Evolutionary conservation across 2,329 filamentous ascomycete species (phyloP).

Genomic region (Pseudocercospora eumusae): DNA sequence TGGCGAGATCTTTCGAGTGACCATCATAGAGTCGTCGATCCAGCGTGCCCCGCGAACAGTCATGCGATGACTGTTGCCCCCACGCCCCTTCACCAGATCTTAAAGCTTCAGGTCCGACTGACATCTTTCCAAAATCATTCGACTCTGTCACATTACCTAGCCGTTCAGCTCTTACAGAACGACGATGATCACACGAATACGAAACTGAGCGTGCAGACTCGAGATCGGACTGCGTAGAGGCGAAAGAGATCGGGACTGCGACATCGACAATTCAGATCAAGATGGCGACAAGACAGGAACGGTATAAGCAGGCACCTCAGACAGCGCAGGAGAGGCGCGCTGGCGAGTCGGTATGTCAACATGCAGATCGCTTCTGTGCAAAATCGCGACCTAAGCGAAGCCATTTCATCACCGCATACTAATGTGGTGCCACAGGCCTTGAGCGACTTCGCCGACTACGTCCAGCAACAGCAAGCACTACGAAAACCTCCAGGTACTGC

Average conservation of each 20-base stretch:
- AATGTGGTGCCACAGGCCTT: slow-evolving; percentile 60
- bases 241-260: background rate
- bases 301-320: slow-evolving; percentile 47
- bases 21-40: background rate
- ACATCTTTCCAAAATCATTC: background rate
- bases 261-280: slow-evolving; percentile 13
- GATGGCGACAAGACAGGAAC: slow-evolving; percentile 40
- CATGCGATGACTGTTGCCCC: background rate
- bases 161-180: background rate
- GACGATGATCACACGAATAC: slow-evolving; percentile 22
- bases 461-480: slow-evolving; percentile 85
- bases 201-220: slow-evolving; percentile 11
- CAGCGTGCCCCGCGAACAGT: background rate
- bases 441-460: slow-evolving; percentile 96
- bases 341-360: slow-evolving; percentile 71
- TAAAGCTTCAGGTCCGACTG: background rate
- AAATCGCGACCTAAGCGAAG: background rate
- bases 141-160: background rate
- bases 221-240: background rate
- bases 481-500: slow-evolving; percentile 50
- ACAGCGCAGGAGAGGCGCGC: slow-evolving; percentile 77
- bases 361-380: background rate
- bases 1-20: background rate
- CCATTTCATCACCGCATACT: slow-evolving; percentile 5
- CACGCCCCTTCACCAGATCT: background rate